Evolutionary conservation across 2,329 filamentous ascomycete genomes (phyloP).

Genomic region (Colletotrichum sojae): DNA sequence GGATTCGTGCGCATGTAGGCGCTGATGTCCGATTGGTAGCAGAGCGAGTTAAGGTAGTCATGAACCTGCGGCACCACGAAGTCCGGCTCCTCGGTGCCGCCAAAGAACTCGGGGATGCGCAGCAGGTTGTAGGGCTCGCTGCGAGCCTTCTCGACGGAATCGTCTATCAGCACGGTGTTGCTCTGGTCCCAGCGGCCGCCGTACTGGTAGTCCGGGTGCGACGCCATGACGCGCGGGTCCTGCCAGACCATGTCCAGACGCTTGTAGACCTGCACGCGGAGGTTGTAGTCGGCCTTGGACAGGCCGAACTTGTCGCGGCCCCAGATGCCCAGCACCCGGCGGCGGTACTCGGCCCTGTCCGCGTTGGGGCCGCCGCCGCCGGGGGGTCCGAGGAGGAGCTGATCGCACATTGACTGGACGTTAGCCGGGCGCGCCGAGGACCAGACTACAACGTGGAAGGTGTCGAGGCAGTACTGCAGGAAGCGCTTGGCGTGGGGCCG

Average conservation of each 20-base stretch:
- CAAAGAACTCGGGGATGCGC: slow-evolving; percentile 82
- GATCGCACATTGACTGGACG: slow-evolving; percentile 75
- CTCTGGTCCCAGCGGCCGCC: slow-evolving; percentile 78
- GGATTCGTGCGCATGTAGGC: slow-evolving; percentile 68
- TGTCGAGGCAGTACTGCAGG: slow-evolving; percentile 79
- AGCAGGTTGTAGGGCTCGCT: slow-evolving; percentile 89
- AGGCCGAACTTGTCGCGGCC: slow-evolving; percentile 83
- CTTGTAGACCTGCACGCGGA: slow-evolving; percentile 91
- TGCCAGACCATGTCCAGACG: slow-evolving; percentile 81
- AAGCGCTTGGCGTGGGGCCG: slow-evolving; percentile 80
- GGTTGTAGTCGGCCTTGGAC: slow-evolving; percentile 72
- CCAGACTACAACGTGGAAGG: slow-evolving; percentile 90
- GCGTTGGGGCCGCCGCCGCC: neutral
- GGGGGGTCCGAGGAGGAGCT: slow-evolving; percentile 66
- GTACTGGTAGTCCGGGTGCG: slow-evolving; percentile 58
- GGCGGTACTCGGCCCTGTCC: slow-evolving; percentile 58
- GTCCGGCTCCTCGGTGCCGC: slow-evolving; percentile 55
- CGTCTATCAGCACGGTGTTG: slow-evolving; percentile 93
- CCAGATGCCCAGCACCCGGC: slow-evolving; percentile 79
- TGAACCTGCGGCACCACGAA: slow-evolving; percentile 71
- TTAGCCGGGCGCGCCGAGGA: slow-evolving; percentile 85
- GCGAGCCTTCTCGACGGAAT: slow-evolving; percentile 83
- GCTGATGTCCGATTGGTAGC: slow-evolving; percentile 72
- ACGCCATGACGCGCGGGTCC: slow-evolving; percentile 57
- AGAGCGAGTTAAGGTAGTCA: slow-evolving; percentile 71